Conservation (phyloP, 2,329 filamentous ascomycete species). For the Sclerotiophoma versabilis region DNA sequence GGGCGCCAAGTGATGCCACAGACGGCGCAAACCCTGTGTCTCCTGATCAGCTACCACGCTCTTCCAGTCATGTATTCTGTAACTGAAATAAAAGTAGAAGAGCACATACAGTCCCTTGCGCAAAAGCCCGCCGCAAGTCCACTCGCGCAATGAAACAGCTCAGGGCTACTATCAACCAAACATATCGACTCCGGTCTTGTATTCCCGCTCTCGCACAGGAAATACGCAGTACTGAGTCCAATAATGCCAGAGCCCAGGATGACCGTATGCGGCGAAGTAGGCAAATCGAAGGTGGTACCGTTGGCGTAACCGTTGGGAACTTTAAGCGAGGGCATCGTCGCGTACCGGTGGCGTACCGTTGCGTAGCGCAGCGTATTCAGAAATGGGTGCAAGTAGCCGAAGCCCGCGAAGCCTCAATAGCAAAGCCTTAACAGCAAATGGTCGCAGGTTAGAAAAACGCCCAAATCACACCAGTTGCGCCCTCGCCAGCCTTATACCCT, state of each 20-base stretch:
- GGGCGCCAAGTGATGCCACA: constrained; percentile 64
- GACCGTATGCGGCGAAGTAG: constrained; percentile 31
- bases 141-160: constrained; percentile 76
- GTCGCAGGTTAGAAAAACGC: not conserved
- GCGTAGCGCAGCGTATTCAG: too few species aligned
- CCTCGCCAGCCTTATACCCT: not conserved
- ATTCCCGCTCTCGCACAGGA: constrained; percentile 61
- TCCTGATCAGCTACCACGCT: not conserved
- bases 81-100: not conserved
- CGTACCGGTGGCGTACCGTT: too few species aligned
- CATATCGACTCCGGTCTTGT: constrained; percentile 59
- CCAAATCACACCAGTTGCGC: not conserved
- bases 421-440: too few species aligned
- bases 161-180: constrained; percentile 63
- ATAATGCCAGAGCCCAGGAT: constrained; percentile 57
- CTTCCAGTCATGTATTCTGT: not conserved
- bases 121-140: constrained; percentile 78
- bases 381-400: not conserved
- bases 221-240: constrained; percentile 63
- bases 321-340: constrained; percentile 5
- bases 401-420: not conserved
- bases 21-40: constrained; percentile 63
- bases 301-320: not conserved
- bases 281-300: not conserved
- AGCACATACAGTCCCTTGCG: constrained; percentile 67